These are phyloP conservation scores for Cerioporus squamosus DNA, from an alignment of 1,284 basidiomycete genomes.

Conservation along the genomic window DNA sequence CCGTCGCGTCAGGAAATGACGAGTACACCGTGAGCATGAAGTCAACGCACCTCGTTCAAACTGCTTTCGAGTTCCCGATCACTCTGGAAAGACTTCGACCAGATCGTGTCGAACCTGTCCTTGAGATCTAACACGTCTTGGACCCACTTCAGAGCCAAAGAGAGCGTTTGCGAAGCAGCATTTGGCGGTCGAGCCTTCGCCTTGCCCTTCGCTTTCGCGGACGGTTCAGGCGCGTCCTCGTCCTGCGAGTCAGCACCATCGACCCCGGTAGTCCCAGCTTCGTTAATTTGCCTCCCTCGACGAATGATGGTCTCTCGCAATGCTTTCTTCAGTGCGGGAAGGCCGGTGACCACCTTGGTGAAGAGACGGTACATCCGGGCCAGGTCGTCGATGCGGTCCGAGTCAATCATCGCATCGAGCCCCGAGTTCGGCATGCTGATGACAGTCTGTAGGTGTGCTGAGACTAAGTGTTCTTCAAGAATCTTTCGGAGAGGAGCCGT, in stretches of 20 bases:
- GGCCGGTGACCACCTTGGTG: slow-evolving; percentile 71
- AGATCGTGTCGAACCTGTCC: slow-evolving; percentile 85
- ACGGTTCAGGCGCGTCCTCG: slow-evolving; percentile 47
- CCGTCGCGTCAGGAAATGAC: not conserved
- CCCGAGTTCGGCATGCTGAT: slow-evolving; percentile 88
- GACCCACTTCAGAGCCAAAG: slow-evolving; percentile 89
- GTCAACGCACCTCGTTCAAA: slow-evolving; percentile 77
- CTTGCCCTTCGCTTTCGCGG: slow-evolving; percentile 59
- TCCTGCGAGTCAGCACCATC: slow-evolving; percentile 39
- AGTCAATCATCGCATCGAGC: slow-evolving; percentile 87
- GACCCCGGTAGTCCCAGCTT: slow-evolving; percentile 41
- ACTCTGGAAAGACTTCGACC: slow-evolving; percentile 71
- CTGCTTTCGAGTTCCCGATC: slow-evolving; percentile 85
- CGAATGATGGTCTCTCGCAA: slow-evolving; percentile 79
- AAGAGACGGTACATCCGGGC: slow-evolving; percentile 84
- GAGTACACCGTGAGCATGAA: not conserved
- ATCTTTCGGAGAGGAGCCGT: slow-evolving; percentile 73
- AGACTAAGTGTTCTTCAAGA: slow-evolving; percentile 80
- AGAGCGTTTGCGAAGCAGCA: slow-evolving; percentile 49
- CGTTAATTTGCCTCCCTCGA: slow-evolving; percentile 85
- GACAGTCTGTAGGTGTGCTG: slow-evolving; percentile 76
- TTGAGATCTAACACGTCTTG: slow-evolving; percentile 92
- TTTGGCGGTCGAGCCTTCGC: slow-evolving; percentile 55
- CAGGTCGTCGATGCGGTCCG: slow-evolving; percentile 80
- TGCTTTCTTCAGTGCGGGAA: slow-evolving; percentile 67